Conservation (phyloP, 345 rosid genomes). For the Citrus sinensis region DNA sequence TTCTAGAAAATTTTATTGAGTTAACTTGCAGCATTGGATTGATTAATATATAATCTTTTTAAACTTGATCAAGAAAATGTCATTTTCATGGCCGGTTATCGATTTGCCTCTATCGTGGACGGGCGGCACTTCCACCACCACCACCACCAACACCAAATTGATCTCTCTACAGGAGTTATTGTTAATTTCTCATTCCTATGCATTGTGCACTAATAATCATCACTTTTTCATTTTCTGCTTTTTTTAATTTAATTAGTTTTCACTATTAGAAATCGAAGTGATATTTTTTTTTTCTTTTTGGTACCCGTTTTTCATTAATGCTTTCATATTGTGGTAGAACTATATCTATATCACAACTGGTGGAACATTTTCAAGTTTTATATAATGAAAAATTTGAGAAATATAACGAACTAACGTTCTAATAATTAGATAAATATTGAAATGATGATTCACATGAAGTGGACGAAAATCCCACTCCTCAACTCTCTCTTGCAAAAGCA, state of each 20-base stretch:
- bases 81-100: constrained; percentile 16
- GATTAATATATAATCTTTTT: not conserved
- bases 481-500: not conserved
- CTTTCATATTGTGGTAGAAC: too few species aligned
- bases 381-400: too few species aligned
- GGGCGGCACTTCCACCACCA: constrained; percentile 20
- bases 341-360: too few species aligned
- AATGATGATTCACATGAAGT: not conserved
- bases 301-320: too few species aligned
- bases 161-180: not conserved
- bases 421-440: too few species aligned
- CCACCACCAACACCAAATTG: constrained; percentile 5
- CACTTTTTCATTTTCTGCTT: not conserved
- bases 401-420: too few species aligned
- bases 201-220: too few species aligned
- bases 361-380: too few species aligned
- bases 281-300: too few species aligned
- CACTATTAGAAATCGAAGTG: too few species aligned
- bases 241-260: too few species aligned
- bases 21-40: constrained; percentile 3
- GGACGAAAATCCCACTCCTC: not conserved
- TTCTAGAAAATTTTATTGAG: not conserved
- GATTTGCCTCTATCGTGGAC: constrained; percentile 9
- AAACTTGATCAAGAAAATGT: not conserved
- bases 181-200: not conserved